Base-by-base conservation (phyloP, 2,329 filamentous ascomycete genomes). In the Bimuria novae-zelandiae region DNA sequence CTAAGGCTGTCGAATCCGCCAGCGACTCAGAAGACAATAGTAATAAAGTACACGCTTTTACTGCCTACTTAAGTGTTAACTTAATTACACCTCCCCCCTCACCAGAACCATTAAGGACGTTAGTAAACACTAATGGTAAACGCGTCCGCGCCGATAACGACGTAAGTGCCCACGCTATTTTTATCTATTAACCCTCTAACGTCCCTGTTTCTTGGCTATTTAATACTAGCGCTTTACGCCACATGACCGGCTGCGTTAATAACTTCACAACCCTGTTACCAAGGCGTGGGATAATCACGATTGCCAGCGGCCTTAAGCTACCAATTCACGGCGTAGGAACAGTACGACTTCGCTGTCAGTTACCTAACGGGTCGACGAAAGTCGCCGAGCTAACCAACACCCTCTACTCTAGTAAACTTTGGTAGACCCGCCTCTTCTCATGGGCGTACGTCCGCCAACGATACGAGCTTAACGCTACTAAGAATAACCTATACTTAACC, bases 191-290 rank as follows among this genome's bases (percentile, higher is more conserved):
- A 33, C 51, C 40, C 17, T 30, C 33, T 2, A 25, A 5, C 23
- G 21, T 33, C 43, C 22, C 32, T 40, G 33, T 30, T 6, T 21
- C 40, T 12, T 58, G 25, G 52, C 39, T 52, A 25, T 52, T 58
- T 29, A 45, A 58, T 45, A 52, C 55, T 46, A 30, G 55, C 42
- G 52, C 49, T 22, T 58, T 35, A 44, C 44, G 37, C n/a, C 35
- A 55, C 25, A 58, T 55, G 36, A 50, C 45, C 30, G 22, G 55
- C 21, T 52, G 19, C 29, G 5, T 17, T 3, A 40, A 54, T 48
- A 39, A 57, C 33, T 57, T 57, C 21, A 14, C 19, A 7, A 52
- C 48, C 12, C 33, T 54, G 19, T 22, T n/a, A 21, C 36, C 17
- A 3, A 23, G 12, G 12, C 3, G 45, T 12, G 44, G 55, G 11